Base-by-base conservation (phyloP, 2,329 filamentous ascomycete genomes). In the Huntiella bhutanensis region DNA sequence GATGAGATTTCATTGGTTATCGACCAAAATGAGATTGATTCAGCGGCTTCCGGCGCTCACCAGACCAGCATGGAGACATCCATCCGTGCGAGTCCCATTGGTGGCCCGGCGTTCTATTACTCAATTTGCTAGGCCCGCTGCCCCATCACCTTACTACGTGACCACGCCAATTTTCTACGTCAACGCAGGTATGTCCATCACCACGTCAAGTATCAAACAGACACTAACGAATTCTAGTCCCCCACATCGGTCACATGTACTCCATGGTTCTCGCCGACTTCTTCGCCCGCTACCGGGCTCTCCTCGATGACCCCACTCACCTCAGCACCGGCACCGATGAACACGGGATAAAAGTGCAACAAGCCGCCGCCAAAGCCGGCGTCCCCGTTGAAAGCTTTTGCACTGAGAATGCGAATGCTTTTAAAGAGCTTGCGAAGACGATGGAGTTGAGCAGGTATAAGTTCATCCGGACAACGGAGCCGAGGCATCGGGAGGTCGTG, bases 101-200 rank as follows among this genome's bases (percentile, higher is more conserved):
- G 22, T 28, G 22, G 8, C 22, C 22, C 22, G 8, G 5, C 7
- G 8, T 28, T 28, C 8, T 4, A 1, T 28, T 7, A 28, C 22
- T 8, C 8, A 33, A 16, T 15, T 15, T 32, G 33, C 39, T 32
- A 28, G 17, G 6, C 16, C 46, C 6, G 11, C 28, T 12, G 5
- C 10, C 22, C 35, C 11, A 51, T 96, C 96, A 65, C 86, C 88
- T 6, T 95, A 80, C 66, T 98, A 96, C 67, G 70, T 94, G 56
- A 96, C 91, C 4, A 92, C 86, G 6, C 91, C 91, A 2, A 98
- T 98, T 49, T 98, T 96, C 67, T 98, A 98, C 62, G 91, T 98
- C 65, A 98, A 98, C 72, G 84, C 87, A 47, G 77, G 84, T 87
- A 65, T 54, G 47, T 17, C 32, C 22, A 8, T 17, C 32, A 19